These are phyloP conservation scores for Monosporascus sp. DNA, from an alignment of 2,329 filamentous ascomycete genomes.

Conservation along the genomic window DNA sequence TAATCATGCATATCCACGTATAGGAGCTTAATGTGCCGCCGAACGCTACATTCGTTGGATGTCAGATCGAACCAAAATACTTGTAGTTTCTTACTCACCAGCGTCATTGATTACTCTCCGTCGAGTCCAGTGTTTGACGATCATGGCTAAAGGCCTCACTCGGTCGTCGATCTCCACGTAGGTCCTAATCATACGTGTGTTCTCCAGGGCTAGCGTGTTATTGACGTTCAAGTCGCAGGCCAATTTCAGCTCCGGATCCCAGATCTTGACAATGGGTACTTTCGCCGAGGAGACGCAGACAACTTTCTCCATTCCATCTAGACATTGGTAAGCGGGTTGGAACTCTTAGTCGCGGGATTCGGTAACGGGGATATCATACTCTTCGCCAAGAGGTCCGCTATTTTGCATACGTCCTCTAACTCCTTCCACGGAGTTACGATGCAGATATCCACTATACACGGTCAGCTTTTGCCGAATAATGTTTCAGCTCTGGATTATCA, in stretches of 20 bases:
- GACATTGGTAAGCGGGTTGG: conserved; percentile 28
- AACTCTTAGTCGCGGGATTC: background rate
- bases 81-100: conserved; percentile 52
- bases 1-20: conserved; percentile 98
- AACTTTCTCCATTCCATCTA: conserved; percentile 94
- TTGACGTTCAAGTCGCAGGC: conserved; percentile 99
- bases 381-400: conserved; percentile 79
- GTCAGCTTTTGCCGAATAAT: conserved; percentile 24
- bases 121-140: conserved; percentile 96
- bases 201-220: conserved; percentile 90
- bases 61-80: background rate
- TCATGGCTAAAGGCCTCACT: conserved; percentile 89
- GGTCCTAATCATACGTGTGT: conserved; percentile 95
- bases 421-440: conserved; percentile 89
- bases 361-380: conserved; percentile 52
- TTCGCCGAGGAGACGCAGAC: conserved; percentile 93
- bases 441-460: conserved; percentile 79
- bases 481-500: background rate
- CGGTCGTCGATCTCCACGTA: conserved; percentile 92
- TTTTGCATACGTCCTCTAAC: conserved; percentile 82
- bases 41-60: conserved; percentile 54
- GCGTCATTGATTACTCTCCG: conserved; percentile 91
- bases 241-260: conserved; percentile 87
- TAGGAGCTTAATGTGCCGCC: conserved; percentile 96
- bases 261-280: conserved; percentile 97